Base-by-base conservation (phyloP, 805 yeast species). In the Blastobotrys parvus region DNA sequence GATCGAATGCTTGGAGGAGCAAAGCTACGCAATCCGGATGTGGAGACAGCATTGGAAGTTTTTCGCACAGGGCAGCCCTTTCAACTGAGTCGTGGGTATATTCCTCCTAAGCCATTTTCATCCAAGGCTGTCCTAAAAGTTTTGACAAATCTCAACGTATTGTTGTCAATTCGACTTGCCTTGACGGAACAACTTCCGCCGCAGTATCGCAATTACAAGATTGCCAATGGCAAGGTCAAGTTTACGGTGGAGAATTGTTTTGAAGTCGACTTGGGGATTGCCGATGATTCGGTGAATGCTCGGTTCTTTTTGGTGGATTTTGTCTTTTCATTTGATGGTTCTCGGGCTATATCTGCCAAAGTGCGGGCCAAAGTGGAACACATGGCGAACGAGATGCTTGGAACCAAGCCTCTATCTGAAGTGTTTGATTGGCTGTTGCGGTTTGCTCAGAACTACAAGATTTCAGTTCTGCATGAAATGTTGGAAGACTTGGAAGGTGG, bases 11-110 rank as follows among this genome's bases (percentile, higher is more conserved):
- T 84, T 49, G 75, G 87, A 1, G 84, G 88, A 22, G 97, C 98
- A 0, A 89, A 94, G 56, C 65, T 90, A 42, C 95, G 96, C 3
- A 86, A 87, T 60, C 92, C 95, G 0, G 99, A 92, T 62, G 61
- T 92, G 17, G 72, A 79, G 19, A 89, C 97, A 0, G 86, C 95
- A 1, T 65, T 90, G 51, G 94, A 90, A 57, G 95, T 92, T 0
- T 68, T 89, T 43, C 75, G 78, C 33, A 69, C 75, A 32, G 94
- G 95, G 3, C 68, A 82, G 48, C 95, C 97, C 1, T 78, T 75
- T 31, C 68, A 84, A 32, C 80, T 87, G 2, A 69, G 82, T 0
- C 78, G 82, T 57, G 73, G 72, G 50, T 75, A 77, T 48, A 62
- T 80, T 3, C 69, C 74, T 13, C 62, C 65, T 10, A 60, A 67